phyloP scores from a whole-genome alignment of 2,329 filamentous ascomycete genomes.

The Capronia americana region DNA sequence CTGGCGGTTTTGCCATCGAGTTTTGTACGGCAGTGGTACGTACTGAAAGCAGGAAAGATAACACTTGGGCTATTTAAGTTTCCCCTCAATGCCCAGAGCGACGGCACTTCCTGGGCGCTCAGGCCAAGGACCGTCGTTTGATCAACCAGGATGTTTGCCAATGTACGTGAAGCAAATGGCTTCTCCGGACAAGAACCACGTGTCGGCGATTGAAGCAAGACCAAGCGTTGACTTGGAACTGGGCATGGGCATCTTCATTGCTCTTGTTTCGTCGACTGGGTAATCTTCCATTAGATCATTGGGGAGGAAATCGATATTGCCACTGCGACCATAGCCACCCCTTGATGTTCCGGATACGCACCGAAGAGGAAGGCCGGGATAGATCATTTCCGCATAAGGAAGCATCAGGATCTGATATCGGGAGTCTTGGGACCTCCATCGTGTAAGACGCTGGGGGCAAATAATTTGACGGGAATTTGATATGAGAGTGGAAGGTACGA shows the following conservation, averaged over 20 bases:
- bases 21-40: neutral
- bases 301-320: neutral
- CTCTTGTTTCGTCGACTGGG: slow-evolving; percentile 5
- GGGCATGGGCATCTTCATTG: slow-evolving; percentile 3
- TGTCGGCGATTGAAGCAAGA: slow-evolving; percentile 6
- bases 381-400: slow-evolving; percentile 5
- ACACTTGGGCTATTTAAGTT: neutral
- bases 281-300: neutral
- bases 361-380: neutral
- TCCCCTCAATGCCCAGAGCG: slow-evolving; percentile 7
- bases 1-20: neutral
- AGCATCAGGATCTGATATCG: slow-evolving; percentile 9
- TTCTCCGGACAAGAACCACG: neutral
- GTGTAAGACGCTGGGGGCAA: slow-evolving; percentile 13
- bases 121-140: slow-evolving; percentile 17
- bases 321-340: slow-evolving; percentile 13
- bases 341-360: neutral
- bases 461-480: slow-evolving; percentile 14
- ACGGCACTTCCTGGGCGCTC: slow-evolving; percentile 9
- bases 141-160: slow-evolving; percentile 10
- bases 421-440: slow-evolving; percentile 9
- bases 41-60: slow-evolving; percentile 1
- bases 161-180: slow-evolving; percentile 12
- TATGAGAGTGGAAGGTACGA: slow-evolving; percentile 5
- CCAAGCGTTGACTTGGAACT: slow-evolving; percentile 9